Evolutionary conservation across 2,329 filamentous ascomycete species (phyloP).

Genomic region (Leptographium flavum): DNA sequence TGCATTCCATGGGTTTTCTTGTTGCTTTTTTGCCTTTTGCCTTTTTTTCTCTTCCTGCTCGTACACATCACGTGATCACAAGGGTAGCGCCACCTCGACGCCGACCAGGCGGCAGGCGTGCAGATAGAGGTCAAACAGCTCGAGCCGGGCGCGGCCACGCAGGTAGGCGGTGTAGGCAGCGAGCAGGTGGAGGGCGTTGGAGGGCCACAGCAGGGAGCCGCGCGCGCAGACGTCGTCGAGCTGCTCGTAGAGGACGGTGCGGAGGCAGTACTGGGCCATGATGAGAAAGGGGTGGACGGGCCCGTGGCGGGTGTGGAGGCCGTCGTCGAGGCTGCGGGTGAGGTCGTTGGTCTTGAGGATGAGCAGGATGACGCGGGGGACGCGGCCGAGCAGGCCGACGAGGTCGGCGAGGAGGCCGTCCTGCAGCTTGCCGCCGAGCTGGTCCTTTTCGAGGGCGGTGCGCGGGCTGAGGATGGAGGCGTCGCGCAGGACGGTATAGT

Average conservation of each 20-base stretch:
- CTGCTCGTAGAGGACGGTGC: conserved; percentile 51
- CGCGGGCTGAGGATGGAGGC: conserved; percentile 38
- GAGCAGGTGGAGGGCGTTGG: conserved; percentile 38
- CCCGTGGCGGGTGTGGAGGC: conserved; percentile 58
- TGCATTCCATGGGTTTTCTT: no score
- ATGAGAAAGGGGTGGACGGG: conserved; percentile 54
- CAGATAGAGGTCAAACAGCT: conserved; percentile 49
- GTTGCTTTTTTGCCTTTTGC: no score
- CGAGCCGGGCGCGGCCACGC: conserved; percentile 48
- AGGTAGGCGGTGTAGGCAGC: conserved; percentile 44
- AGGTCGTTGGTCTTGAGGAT: conserved; percentile 98
- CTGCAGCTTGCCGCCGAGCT: conserved; percentile 70
- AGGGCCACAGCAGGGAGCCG: conserved; percentile 44
- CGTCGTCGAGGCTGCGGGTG: conserved; percentile 86
- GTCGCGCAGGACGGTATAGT: conserved; percentile 62
- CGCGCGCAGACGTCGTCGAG: conserved; percentile 38
- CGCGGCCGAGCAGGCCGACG: conserved; percentile 73
- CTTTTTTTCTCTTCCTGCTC: background rate
- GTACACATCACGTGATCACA: background rate
- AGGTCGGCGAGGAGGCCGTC: conserved; percentile 82
- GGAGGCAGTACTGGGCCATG: conserved; percentile 51
- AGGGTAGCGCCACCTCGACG: conserved; percentile 3
- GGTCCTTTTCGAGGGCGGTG: conserved; percentile 65
- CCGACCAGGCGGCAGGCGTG: conserved; percentile 34
- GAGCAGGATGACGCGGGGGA: conserved; percentile 81